Evolutionary conservation across 139 green algal genomes (phyloP), one percentile per base, ranked within the genome.

Genomic region (Tetratostichococcus sp.): DNA sequence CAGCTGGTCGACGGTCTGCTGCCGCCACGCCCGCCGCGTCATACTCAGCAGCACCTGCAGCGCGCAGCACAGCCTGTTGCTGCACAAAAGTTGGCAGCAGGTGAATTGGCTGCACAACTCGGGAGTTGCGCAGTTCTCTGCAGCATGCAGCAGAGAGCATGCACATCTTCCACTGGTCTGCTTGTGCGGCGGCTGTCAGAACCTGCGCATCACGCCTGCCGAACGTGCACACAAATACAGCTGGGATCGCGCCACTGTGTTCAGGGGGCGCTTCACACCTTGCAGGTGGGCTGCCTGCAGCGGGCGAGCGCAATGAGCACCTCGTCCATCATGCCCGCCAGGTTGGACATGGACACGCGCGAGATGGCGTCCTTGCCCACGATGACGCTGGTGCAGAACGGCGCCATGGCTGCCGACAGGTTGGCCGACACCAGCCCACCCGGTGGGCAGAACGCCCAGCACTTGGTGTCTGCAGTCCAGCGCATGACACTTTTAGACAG

Each of bases 311-410:
- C 67, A 0, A 82, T 62, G 35, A 90, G 77, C 85, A 90, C 82
- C 74, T 86, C 86, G 66, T 79, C 69, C 14, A 83, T 65, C n/a
- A 83, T 42, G 1, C 73, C 62, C 21, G 39, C 69, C 58, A 79
- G 42, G 42, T 78, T 83, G 78, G 74, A 74, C 14, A 86, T 65
- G 30, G 81, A 88, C 35, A 90, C 71, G 0, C 87, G 72, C 31
- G 80, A 81, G 62, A 91, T 87, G 26, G 88, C 75, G 71, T 91
- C 87, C 72, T 86, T 88, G 66, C 85, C 87, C 2, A 84, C 79
- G 25, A 93, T 83, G 31, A 91, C 79, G 31, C 69, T 78, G 28
- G 81, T 86, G 58, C 79, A 84, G 72, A 85, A 90, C 4, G 65
- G 43, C 26, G 35, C 16, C 34, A 82, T 71, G 3, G 76, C 43